Base-by-base conservation (phyloP, 2,329 filamentous ascomycete genomes). In the Samsoniella hepiali region DNA sequence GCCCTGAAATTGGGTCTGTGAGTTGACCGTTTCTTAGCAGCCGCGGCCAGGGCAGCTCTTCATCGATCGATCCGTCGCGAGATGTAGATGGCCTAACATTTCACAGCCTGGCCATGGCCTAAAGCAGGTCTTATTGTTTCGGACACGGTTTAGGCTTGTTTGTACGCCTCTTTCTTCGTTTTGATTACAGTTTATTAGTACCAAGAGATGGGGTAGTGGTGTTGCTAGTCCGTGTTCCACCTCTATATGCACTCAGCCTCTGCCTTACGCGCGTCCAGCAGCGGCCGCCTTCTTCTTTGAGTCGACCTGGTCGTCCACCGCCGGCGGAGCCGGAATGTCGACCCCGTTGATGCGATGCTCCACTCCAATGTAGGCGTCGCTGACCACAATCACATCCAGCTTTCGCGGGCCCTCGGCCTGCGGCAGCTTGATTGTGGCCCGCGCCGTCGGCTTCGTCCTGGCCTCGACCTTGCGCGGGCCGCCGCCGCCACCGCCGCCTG, bases 311-410 rank as follows among this genome's bases (percentile, higher is more conserved):
- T 81, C 78, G 58, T 81, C 80, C 42, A 84, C 81, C 27, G 68
- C 73, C 3, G 83, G 82, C 60, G 76, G 70, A 36, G 75, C 77
- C 22, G 84, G 84, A n/a, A 87, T 75, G 29, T 83, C 79, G 0
- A 86, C 78, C 2, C 79, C 81, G 44, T 76, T 64, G 1, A 83
- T 65, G 31, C 74, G 73, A 65, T 85, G 80, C 72, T 84, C 79
- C 82, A 98, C 86, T 0, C 90, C 91, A 40, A 92, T 79, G 76
- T 98, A 98, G 17, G 87, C 88, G 80, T 98, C 95, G 75, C 94
- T 98, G 22, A 95, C 80, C 2, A 97, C 87, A 66, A 84, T 73
- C 3, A 97, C 83, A 71, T 92, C 89, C 10, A 96, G 75, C 72
- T 83, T 89, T 69, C 87, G 85, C 15, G 78, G 81, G 66, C 79